Base-by-base conservation (phyloP, 2,329 filamentous ascomycete genomes). In the Boeremia exigua region DNA sequence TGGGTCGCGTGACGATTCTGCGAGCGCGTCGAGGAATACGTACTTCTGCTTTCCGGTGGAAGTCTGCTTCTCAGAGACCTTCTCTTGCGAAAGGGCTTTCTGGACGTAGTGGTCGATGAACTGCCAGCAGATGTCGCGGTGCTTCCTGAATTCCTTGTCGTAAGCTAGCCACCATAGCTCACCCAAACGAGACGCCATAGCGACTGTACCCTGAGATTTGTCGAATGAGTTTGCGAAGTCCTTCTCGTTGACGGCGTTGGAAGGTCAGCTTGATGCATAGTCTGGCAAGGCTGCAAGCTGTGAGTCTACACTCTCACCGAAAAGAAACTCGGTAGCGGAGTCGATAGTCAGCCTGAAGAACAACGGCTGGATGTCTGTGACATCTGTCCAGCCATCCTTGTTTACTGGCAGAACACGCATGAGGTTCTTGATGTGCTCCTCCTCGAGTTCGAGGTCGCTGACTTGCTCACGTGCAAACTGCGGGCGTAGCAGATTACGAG, bases 21-120 rank as follows among this genome's bases (percentile, higher is more conserved):
- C 91, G 1, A 96, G 83, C 23, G 90, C 90, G 74, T 96, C 89
- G 14, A 96, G 82, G 78, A 96, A 96, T 2, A 90, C 94, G 73
- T 94, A 92, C 47, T 63, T 67, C 43, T 60, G 56, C 42, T 70
- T 69, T 23, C 59, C 64, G 14, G 32, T 32, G 2, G 54, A 49
- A 2, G 12, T 75, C 3, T 48, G 46, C 33, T 59, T 42, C 10
- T 38, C 46, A 17, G 47, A 23, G 1, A 2, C 32, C 48, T 63
- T 65, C 40, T 62, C 57, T 38, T 67, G 63, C 6, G 53, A 59
- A 2, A 70, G 50, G 14, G 68, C 68, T 15, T 59, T 52, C 3
- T 66, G 44, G 6, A 71, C 65, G 47, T 67, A 69, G 39, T 64
- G 61, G 30, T 72, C 69, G 32, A 70, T 68, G 50, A 69, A 69